phyloP scores from a whole-genome alignment of 441 rosid genomes.

The Adansonia madagascariensis region DNA sequence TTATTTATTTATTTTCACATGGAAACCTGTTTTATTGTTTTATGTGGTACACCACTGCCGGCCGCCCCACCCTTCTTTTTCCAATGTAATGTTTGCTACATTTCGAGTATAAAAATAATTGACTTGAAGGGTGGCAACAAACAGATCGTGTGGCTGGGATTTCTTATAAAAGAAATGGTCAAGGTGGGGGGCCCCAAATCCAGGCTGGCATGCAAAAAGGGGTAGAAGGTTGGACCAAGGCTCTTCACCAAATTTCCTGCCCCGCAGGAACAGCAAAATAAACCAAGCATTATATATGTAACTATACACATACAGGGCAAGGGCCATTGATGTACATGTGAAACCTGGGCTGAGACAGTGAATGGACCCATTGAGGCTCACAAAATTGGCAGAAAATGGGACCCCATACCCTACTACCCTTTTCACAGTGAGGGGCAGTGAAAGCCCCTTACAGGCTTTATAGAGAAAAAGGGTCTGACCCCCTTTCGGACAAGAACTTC shows the following conservation, averaged over 20 bases:
- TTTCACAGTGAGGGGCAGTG: not conserved
- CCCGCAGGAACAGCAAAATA: conserved; percentile 25
- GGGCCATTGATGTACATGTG: conserved; percentile 28
- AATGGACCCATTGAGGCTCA: conserved; percentile 30
- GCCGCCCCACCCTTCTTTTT: too few species aligned
- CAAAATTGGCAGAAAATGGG: not conserved
- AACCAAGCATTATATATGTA: not conserved
- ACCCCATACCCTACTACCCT: conserved; percentile 6
- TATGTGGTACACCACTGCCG: too few species aligned
- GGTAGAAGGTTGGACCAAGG: not conserved
- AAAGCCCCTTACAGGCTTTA: conserved; percentile 31
- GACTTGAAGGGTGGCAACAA: not conserved
- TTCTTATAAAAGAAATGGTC: conserved; percentile 19
- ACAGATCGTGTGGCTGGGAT: conserved; percentile 36
- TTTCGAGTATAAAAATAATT: not conserved
- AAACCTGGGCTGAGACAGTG: conserved; percentile 31
- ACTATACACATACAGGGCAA: not conserved
- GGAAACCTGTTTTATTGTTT: not conserved
- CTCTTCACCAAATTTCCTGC: conserved; percentile 41
- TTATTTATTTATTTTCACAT: not conserved
- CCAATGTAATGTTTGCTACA: too few species aligned
- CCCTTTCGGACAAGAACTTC: conserved; percentile 13
- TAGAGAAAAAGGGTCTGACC: conserved; percentile 1
- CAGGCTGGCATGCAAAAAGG: conserved; percentile 40
- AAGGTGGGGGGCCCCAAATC: conserved; percentile 33